Conservation (phyloP, 768 basidiomycete species). For the Royoungia palumana region DNA sequence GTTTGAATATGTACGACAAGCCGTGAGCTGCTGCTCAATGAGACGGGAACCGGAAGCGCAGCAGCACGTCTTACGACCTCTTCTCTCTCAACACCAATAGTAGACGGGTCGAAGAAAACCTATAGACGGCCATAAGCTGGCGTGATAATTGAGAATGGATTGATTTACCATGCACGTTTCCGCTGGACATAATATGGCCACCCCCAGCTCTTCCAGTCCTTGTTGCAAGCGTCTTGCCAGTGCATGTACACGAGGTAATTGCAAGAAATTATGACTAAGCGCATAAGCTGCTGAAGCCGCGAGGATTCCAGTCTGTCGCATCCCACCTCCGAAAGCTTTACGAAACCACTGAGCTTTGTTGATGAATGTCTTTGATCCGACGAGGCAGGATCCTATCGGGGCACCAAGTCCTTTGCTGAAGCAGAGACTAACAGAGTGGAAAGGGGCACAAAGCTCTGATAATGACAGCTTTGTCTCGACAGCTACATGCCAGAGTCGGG, state of each 20-base stretch:
- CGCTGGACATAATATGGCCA: slow-evolving; percentile 62
- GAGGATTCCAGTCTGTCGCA: slow-evolving; percentile 89
- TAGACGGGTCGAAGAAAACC: slow-evolving; percentile 80
- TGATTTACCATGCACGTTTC: slow-evolving; percentile 90
- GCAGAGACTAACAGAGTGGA: slow-evolving; percentile 90
- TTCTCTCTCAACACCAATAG: slow-evolving; percentile 62
- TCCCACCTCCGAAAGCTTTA: slow-evolving; percentile 92
- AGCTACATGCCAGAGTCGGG: slow-evolving; percentile 95
- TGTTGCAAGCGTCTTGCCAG: slow-evolving; percentile 68
- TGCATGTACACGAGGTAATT: slow-evolving; percentile 68
- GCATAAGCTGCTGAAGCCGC: slow-evolving; percentile 85
- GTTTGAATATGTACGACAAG: slow-evolving; percentile 93
- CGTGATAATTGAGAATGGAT: neutral
- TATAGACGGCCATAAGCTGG: slow-evolving; percentile 26
- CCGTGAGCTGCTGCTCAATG: slow-evolving; percentile 65
- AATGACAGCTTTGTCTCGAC: slow-evolving; percentile 65
- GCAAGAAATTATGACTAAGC: slow-evolving; percentile 77
- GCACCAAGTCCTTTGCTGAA: slow-evolving; percentile 96
- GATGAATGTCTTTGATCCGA: slow-evolving; percentile 78
- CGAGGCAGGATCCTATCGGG: slow-evolving; percentile 81
- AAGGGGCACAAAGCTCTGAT: slow-evolving; percentile 79
- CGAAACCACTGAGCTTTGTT: slow-evolving; percentile 79
- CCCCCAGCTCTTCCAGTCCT: slow-evolving; percentile 72
- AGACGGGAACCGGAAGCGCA: slow-evolving; percentile 65
- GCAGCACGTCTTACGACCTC: slow-evolving; percentile 65